These are phyloP conservation scores for Diplodia intermedia DNA, from an alignment of 2,329 filamentous ascomycete species.

Conservation along the genomic window DNA sequence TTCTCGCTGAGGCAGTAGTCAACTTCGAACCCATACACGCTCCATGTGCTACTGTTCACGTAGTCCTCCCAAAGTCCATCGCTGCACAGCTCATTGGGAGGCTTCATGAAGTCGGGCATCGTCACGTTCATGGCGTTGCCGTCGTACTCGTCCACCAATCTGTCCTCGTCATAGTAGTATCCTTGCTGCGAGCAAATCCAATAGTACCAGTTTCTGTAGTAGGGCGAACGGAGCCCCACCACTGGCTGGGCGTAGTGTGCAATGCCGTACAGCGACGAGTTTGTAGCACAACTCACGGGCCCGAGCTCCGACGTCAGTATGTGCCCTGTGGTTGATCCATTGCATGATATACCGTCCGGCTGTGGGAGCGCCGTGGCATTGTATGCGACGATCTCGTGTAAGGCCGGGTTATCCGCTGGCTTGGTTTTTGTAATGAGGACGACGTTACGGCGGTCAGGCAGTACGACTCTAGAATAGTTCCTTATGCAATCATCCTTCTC, in stretches of 20 bases:
- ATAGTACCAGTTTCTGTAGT: conserved; percentile 28
- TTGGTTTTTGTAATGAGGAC: conserved; percentile 33
- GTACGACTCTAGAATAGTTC: conserved; percentile 35
- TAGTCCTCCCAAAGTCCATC: conserved; percentile 21
- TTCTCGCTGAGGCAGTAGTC: conserved; percentile 18
- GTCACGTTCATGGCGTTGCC: not conserved
- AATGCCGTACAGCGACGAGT: conserved; percentile 7
- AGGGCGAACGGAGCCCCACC: conserved; percentile 5
- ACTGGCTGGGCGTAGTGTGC: conserved; percentile 23
- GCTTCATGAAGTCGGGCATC: not conserved
- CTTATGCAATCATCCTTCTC: conserved; percentile 36
- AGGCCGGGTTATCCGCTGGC: not conserved
- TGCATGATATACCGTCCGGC: not conserved
- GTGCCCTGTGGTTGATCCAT: not conserved
- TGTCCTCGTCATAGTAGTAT: conserved; percentile 11
- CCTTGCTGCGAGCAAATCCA: conserved; percentile 30
- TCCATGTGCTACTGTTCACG: not conserved
- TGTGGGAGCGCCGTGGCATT: not conserved
- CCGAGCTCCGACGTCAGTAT: not conserved
- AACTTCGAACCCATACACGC: not conserved
- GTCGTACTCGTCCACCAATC: not conserved
- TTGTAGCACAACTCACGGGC: not conserved
- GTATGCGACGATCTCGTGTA: not conserved
- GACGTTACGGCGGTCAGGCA: conserved; percentile 34
- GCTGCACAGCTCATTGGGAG: conserved; percentile 18